Base-by-base conservation (phyloP, 805 yeast species). In the Lachancea quebecensis region DNA sequence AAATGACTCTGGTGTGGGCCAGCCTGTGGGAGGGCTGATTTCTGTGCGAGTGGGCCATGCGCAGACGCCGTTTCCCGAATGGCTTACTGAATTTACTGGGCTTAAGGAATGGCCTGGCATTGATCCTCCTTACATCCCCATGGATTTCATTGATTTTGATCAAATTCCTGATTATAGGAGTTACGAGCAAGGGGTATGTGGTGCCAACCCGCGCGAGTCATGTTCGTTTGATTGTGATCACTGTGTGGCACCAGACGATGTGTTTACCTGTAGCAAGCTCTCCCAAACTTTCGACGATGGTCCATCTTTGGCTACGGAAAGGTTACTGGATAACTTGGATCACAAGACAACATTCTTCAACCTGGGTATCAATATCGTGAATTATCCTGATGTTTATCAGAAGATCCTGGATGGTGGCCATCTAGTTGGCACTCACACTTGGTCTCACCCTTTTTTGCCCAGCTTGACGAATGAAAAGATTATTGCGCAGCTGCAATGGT, bases 271-370 rank as follows among this genome's bases (percentile, higher is more conserved):
- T 62, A 77, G 81, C 2, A 68, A 70, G 39, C 68, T 91, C 33
- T 78, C 90, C 0, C 98, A 91, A 66, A 82, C 95, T 0, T 91
- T 91, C 65, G 99, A 91, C 62, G 98, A 91, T 62, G 98, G 99
- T 0, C 99, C 99, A 1, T 75, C 90, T 0, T 78, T 78, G 0
- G 73, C 78, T 17, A 90, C 97, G 0, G 68, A 75, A 3, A 71
- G 70, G 36, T 70, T 91, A 28, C 62, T 89, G 18, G 65, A 70
- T 3, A 65, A 70, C n/a, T 65, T 90, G 51, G 63, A 68, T 7
- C 67, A 67, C 39, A 79, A 75, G 45, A 66, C 89, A 0, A 90
- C 96, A 0, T 90, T 91, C 57, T 91, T 91, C 69, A 82, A 88
- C 1, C 70, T 90, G 44, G 98, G 98, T 1, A 69, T 82, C 42